These are phyloP conservation scores for Adiantum capillusveneris DNA, from an alignment of 75 land plant genomes.

Conservation along the genomic window DNA sequence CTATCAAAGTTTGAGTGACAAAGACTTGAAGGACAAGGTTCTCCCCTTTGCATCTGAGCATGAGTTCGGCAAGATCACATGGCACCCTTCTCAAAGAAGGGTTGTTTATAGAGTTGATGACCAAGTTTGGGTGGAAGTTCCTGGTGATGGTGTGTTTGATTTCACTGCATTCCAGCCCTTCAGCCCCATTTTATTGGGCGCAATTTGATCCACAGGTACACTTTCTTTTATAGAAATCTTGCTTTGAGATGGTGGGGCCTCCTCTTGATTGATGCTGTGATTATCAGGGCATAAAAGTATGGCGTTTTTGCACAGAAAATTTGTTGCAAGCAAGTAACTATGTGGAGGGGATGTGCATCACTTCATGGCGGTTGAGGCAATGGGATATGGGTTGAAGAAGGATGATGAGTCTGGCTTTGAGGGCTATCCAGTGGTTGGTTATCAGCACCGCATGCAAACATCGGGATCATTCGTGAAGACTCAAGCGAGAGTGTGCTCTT, in stretches of 20 bases:
- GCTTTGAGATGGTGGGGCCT: no score
- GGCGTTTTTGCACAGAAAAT: no score
- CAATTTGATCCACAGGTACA: conserved; percentile 11
- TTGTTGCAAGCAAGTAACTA: no score
- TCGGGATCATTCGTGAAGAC: conserved; percentile 41
- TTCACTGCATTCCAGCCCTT: no score
- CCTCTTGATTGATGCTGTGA: conserved; percentile 1
- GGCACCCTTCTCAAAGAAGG: conserved; percentile 85
- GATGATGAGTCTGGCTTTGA: conserved; percentile 33
- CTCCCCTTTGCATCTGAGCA: no score
- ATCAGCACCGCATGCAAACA: conserved; percentile 44
- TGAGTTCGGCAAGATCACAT: conserved; percentile 65
- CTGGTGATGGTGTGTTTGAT: conserved; percentile 57
- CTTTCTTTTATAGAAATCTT: no score
- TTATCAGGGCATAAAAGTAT: conserved; percentile 2
- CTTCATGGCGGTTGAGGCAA: no score
- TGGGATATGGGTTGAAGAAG: conserved; percentile 42
- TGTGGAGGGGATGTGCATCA: no score
- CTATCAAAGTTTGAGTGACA: no score
- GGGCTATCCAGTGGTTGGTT: conserved; percentile 66
- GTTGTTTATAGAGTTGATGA: no score
- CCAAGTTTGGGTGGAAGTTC: conserved; percentile 20
- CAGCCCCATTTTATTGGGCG: conserved; percentile 22
- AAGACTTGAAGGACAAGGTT: no score
- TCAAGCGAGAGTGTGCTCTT: conserved; percentile 39